These are phyloP conservation scores for Penicillium canescens DNA, from an alignment of 495 filamentous ascomycete species.

Conservation along the genomic window DNA sequence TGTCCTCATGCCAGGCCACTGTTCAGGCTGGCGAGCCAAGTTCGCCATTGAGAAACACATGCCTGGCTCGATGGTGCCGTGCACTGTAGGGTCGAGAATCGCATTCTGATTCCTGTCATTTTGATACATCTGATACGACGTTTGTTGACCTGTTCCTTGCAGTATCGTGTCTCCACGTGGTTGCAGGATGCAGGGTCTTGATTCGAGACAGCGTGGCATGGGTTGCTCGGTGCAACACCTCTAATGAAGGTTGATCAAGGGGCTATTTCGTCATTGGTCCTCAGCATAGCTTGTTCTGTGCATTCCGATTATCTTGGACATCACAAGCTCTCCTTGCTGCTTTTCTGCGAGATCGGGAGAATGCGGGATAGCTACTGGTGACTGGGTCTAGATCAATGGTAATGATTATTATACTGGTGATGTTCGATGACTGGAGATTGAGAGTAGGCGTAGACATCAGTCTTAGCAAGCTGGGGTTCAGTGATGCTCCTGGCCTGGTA, in stretches of 20 bases:
- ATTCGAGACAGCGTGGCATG: slow-evolving; percentile 7
- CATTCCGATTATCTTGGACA: slow-evolving; percentile 9
- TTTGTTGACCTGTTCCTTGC: slow-evolving; percentile 11
- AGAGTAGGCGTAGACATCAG: no score
- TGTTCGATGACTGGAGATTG: neutral
- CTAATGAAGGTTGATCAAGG: slow-evolving; percentile 9
- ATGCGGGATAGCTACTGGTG: slow-evolving; percentile 3
- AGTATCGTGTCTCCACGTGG: slow-evolving; percentile 19
- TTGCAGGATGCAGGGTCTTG: slow-evolving; percentile 10
- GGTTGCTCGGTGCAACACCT: slow-evolving; percentile 18
- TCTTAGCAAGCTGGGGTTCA: no score
- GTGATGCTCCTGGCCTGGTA: no score
- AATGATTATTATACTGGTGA: neutral
- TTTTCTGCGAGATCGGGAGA: slow-evolving; percentile 14
- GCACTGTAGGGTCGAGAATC: slow-evolving; percentile 56
- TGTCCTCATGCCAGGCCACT: slow-evolving; percentile 60
- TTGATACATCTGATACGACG: neutral
- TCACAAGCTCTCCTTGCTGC: slow-evolving; percentile 21
- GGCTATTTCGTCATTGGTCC: slow-evolving; percentile 3
- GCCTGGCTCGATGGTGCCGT: slow-evolving; percentile 56
- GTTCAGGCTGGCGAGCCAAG: slow-evolving; percentile 62
- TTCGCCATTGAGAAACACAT: slow-evolving; percentile 58
- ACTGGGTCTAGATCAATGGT: neutral
- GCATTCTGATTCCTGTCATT: slow-evolving; percentile 33
- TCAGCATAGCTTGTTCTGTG: slow-evolving; percentile 16